These are phyloP conservation scores for Kazachstania martiniae DNA, from an alignment of 805 yeast species.

Conservation along the genomic window DNA sequence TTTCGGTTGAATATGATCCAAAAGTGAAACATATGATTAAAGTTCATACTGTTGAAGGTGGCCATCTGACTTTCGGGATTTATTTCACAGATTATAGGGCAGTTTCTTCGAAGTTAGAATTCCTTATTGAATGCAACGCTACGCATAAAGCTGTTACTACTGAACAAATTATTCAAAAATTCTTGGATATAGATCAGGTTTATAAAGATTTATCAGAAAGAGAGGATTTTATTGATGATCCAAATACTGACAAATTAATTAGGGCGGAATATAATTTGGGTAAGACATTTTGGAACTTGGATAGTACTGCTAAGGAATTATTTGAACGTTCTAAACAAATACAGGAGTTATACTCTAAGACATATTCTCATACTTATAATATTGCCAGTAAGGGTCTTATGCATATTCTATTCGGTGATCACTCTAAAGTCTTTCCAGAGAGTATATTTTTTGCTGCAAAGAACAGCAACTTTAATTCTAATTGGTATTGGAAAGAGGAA, in stretches of 20 bases:
- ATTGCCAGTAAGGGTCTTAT: slow-evolving; percentile 72
- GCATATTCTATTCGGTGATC: slow-evolving; percentile 71
- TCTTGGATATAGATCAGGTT: slow-evolving; percentile 16
- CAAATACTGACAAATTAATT: slow-evolving; percentile 2
- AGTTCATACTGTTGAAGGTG: slow-evolving; percentile 2
- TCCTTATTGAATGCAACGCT: slow-evolving; percentile 40
- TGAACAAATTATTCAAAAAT: slow-evolving; percentile 24
- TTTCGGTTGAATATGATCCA: slow-evolving; percentile 37
- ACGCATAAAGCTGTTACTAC: slow-evolving; percentile 15
- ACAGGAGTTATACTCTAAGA: slow-evolving; percentile 29
- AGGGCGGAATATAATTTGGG: slow-evolving; percentile 6
- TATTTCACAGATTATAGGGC: slow-evolving; percentile 50
- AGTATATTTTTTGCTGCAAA: slow-evolving; percentile 10
- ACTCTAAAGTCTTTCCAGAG: slow-evolving; percentile 38
- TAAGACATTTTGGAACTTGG: slow-evolving; percentile 8
- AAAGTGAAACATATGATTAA: slow-evolving; percentile 3
- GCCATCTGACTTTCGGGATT: slow-evolving; percentile 34
- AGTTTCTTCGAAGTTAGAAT: slow-evolving; percentile 46
- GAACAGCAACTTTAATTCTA: slow-evolving; percentile 29
- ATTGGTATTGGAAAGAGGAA: slow-evolving; percentile 13
- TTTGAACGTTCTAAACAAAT: slow-evolving; percentile 7
- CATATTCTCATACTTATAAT: slow-evolving; percentile 32
- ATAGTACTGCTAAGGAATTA: slow-evolving; percentile 2
- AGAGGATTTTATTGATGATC: slow-evolving; percentile 4
- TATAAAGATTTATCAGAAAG: slow-evolving; percentile 7